Evolutionary conservation across 495 filamentous ascomycete species (phyloP), one percentile per base, ranked within the genome.

Genomic region (Chaetomidium leptoderma): DNA sequence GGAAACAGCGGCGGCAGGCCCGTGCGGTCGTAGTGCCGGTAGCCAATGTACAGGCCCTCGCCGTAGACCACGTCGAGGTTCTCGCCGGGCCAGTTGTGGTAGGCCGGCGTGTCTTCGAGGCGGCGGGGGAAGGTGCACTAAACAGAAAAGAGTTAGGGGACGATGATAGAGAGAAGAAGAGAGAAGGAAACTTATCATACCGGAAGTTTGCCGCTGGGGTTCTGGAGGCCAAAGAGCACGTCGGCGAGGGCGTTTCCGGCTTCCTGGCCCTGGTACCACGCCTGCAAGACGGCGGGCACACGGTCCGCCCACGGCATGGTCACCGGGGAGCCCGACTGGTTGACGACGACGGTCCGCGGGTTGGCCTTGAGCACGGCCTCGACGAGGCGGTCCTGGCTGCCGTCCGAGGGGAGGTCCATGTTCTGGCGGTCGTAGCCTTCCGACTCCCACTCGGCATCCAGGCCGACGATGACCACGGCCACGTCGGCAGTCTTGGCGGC

Each of bases 381-480:
- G 63, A 93, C 83, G 26, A 95, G 75, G 27, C 85, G 80, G 65
- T 95, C 88, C 66, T 86, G 88, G 64, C 82, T 84, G 1, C 86
- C 86, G 55, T 81, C 76, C 29, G 69, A 72, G 6, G 90, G 90
- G 10, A 95, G 78, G 61, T 90, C 85, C 89, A 93, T 92, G 52
- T 83, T 83, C 53, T 86, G 79, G n/a, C 89, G 81, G 69, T 95
- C 90, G 59, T 90, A 86, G 23, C 91, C 91, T 57, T 95, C 91
- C 17, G 86, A 89, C 67, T 95, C 90, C 90, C 90, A 95, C 66
- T 96, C 91, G 42, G 79, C 81, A 64, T 89, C 89, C 14, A 95
- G 77, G 3, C 91, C 91, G 21, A 89, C 87, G 62, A 90, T 83
- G 10, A 95, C 77, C 47, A 95, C 78, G 7, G 88, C 91, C 29